A percentile compares a stretch with the other conserved stretches of the same genome.
phyloP scores from a whole-genome alignment of 257 asterid species.

The Fraxinus excelsior region DNA sequence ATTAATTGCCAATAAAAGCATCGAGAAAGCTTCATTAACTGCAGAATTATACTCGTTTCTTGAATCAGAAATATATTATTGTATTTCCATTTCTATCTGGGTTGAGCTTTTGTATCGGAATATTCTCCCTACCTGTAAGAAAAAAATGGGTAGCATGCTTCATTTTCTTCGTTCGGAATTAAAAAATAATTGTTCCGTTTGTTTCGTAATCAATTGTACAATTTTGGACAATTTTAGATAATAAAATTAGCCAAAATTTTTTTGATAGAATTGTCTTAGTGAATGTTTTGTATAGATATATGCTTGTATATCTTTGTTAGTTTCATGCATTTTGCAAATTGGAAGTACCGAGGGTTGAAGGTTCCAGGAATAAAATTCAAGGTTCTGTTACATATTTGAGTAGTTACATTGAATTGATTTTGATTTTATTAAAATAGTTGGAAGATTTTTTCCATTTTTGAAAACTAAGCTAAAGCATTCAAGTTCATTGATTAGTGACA shows the following conservation, averaged over 20 bases:
- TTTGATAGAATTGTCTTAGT: not conserved
- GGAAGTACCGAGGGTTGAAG: not conserved
- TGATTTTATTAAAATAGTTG: not conserved
- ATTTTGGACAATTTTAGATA: not conserved
- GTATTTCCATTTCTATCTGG: conserved; percentile 9
- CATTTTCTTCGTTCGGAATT: not conserved
- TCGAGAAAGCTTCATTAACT: conserved; percentile 25
- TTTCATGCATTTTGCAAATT: not conserved
- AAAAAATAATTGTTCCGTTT: not conserved
- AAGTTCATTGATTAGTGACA: not conserved
- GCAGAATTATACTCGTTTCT: conserved; percentile 34
- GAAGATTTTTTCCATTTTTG: too few species aligned
- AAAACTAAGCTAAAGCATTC: not conserved
- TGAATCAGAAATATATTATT: conserved; percentile 16
- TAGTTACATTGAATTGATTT: not conserved
- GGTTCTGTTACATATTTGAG: not conserved
- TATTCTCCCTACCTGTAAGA: not conserved
- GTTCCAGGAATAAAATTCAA: not conserved
- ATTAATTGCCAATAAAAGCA: conserved; percentile 32
- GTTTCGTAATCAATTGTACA: not conserved
- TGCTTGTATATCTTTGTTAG: not conserved
- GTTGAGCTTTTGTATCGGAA: not conserved
- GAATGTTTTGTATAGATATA: not conserved
- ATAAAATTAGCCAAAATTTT: not conserved
- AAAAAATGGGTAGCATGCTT: not conserved